Percentiles rank a stretch among this genome's conserved stretches.
phyloP scores from a whole-genome alignment of 495 filamentous ascomycete genomes.

The Aspergillus saccharolyticus region DNA sequence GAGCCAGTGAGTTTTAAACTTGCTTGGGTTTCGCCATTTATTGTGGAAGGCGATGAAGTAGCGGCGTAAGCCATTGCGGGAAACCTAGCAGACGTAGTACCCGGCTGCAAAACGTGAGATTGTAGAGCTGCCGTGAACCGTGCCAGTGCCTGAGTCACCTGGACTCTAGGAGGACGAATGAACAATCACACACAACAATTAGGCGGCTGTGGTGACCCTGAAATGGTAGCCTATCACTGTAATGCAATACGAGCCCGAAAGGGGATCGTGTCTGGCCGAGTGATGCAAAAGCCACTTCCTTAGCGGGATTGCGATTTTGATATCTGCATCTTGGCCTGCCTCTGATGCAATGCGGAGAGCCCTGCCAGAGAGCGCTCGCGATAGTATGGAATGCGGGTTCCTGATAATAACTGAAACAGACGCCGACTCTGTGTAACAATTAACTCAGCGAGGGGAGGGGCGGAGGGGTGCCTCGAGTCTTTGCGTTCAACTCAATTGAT shows the following conservation, averaged over 20 bases:
- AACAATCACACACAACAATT: constrained; percentile 27
- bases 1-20: constrained; percentile 41
- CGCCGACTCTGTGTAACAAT: constrained; percentile 35
- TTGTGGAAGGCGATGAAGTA: constrained; percentile 35
- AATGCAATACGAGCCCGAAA: constrained; percentile 37
- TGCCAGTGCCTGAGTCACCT: constrained; percentile 43
- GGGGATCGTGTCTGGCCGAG: constrained; percentile 33
- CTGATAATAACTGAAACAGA: constrained; percentile 39
- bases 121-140: constrained; percentile 31
- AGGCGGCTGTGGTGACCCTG: constrained; percentile 29
- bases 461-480: constrained; percentile 3
- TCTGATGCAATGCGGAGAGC: constrained; percentile 44
- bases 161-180: constrained; percentile 40
- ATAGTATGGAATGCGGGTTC: constrained; percentile 23
- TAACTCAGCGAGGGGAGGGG: constrained; percentile 14
- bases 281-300: constrained; percentile 44
- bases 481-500: constrained; percentile 13
- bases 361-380: constrained; percentile 44
- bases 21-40: constrained; percentile 39
- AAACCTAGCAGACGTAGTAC: constrained; percentile 28
- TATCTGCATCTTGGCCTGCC: constrained; percentile 49
- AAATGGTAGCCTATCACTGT: constrained; percentile 24
- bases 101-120: constrained; percentile 34
- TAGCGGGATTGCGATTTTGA: constrained; percentile 42
- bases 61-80: constrained; percentile 43